Conservation (phyloP, 164 flowering plant species). For the Annona squamosa region DNA sequence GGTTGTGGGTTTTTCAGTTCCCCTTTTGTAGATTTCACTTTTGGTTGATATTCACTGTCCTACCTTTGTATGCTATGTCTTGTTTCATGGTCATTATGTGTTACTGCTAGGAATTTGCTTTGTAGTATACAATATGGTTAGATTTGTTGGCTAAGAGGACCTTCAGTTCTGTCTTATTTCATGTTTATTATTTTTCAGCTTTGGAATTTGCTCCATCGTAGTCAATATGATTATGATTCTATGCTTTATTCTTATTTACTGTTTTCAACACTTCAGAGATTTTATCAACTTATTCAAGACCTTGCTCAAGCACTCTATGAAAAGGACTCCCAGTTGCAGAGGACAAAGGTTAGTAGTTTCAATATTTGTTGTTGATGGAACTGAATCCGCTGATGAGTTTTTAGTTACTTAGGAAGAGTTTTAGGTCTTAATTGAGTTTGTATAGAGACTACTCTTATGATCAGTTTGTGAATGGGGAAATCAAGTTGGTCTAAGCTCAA, state of each 20-base stretch:
- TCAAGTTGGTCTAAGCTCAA: too few species aligned
- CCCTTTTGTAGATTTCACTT: neutral
- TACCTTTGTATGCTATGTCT: neutral
- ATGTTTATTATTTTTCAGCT: neutral
- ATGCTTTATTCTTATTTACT: too few species aligned
- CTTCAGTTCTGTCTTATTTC: neutral
- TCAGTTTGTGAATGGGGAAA: too few species aligned
- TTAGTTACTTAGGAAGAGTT: neutral
- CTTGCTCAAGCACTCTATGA: slow-evolving; percentile 27
- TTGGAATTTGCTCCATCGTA: too few species aligned
- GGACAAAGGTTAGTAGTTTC: slow-evolving; percentile 28
- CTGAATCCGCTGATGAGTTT: neutral
- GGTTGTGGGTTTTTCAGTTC: neutral
- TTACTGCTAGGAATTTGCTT: neutral
- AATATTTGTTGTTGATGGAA: neutral
- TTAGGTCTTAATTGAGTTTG: neutral
- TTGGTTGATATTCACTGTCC: neutral
- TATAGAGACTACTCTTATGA: neutral
- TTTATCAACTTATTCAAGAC: slow-evolving; percentile 44
- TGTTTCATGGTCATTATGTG: neutral
- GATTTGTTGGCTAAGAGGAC: neutral
- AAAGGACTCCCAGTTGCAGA: slow-evolving; percentile 18
- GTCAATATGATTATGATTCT: too few species aligned
- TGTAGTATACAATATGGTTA: neutral
- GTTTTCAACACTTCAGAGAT: slow-evolving; percentile 12